Conservation (phyloP, 2,329 filamentous ascomycete genomes). For the Pyricularia sp. region DNA sequence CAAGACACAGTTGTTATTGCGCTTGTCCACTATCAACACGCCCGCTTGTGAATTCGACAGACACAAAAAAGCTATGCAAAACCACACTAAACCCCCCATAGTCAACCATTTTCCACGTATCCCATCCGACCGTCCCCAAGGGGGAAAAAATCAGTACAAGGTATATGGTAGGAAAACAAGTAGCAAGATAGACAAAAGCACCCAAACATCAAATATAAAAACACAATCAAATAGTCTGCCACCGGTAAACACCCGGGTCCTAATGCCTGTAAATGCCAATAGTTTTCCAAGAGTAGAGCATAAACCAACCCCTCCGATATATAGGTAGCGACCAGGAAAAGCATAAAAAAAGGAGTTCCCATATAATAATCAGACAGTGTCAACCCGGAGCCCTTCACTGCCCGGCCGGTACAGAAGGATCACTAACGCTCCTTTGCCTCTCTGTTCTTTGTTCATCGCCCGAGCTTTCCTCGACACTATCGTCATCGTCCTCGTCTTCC, state of each 20-base stretch:
- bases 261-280: neutral
- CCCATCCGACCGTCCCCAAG: neutral
- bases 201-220: neutral
- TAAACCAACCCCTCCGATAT: neutral
- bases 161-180: neutral
- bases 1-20: neutral
- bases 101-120: neutral
- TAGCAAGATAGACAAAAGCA: neutral
- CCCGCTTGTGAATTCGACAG: neutral
- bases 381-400: neutral
- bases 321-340: neutral
- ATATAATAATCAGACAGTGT: neutral
- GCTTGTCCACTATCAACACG: neutral
- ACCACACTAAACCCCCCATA: neutral
- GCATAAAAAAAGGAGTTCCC: neutral
- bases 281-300: neutral
- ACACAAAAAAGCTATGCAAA: neutral
- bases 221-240: neutral
- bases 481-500: constrained; percentile 48
- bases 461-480: constrained; percentile 33
- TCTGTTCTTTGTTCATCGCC: constrained; percentile 45
- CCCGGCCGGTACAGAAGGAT: constrained; percentile 18
- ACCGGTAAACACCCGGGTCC: neutral
- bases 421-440: constrained; percentile 42
- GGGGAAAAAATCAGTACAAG: neutral